Conservation (phyloP, 2,329 filamentous ascomycete genomes). For the Pyrenophora seminiperda region DNA sequence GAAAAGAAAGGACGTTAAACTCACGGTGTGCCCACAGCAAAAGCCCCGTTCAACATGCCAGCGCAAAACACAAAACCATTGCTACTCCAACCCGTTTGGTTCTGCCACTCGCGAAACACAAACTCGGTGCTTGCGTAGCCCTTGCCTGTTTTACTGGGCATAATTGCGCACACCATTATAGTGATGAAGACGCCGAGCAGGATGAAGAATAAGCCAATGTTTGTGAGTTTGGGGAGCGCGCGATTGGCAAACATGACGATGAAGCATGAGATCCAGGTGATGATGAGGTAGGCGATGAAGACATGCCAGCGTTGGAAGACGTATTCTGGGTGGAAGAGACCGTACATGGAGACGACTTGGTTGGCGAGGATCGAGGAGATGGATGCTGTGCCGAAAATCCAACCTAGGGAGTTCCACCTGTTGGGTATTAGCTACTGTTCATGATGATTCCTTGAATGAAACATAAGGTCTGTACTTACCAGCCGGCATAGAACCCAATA, state of each 20-base stretch:
- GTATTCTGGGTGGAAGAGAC: constrained; percentile 55
- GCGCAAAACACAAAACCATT: constrained; percentile 68
- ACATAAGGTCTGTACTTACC: constrained; percentile 30
- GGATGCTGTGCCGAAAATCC: constrained; percentile 54
- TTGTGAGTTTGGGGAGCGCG: constrained; percentile 58
- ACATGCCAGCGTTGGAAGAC: constrained; percentile 57
- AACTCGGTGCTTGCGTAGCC: constrained; percentile 50
- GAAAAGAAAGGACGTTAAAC: constrained; percentile 5
- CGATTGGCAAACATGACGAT: constrained; percentile 61
- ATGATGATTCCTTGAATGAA: not conserved
- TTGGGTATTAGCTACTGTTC: constrained; percentile 2
- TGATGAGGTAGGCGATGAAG: constrained; percentile 56
- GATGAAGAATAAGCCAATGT: constrained; percentile 61
- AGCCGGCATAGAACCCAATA: constrained; percentile 57
- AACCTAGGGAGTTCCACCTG: constrained; percentile 59
- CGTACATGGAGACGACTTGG: constrained; percentile 56
- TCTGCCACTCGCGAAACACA: constrained; percentile 55
- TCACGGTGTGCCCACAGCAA: constrained; percentile 65
- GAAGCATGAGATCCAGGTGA: constrained; percentile 54
- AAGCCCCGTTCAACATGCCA: constrained; percentile 72
- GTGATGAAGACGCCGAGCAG: constrained; percentile 61
- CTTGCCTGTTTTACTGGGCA: constrained; percentile 55
- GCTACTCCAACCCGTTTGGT: constrained; percentile 53
- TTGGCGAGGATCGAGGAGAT: constrained; percentile 54
- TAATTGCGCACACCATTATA: constrained; percentile 60